Percentiles rank a stretch among this genome's conserved stretches.
Conservation (phyloP, 1,284 basidiomycete species). For the Cronartium quercuum region DNA sequence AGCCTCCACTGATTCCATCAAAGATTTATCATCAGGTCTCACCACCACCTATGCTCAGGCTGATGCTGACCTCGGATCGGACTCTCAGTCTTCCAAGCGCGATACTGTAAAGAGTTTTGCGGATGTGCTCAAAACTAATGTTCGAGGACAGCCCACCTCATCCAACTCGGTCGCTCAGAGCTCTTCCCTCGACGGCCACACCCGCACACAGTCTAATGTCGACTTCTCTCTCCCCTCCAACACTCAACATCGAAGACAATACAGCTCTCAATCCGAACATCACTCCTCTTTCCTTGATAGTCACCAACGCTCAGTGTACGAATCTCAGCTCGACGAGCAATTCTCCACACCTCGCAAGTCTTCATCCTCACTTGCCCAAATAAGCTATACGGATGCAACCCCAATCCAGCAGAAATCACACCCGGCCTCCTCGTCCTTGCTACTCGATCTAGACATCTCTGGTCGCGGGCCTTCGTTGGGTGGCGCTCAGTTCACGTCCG, state of each 20-base stretch:
- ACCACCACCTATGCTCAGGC: neutral
- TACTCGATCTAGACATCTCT: constrained; percentile 15
- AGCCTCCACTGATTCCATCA: neutral
- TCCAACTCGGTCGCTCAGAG: neutral
- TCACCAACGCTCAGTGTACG: no score
- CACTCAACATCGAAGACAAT: neutral
- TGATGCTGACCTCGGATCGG: neutral
- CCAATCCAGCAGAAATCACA: neutral
- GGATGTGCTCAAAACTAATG: neutral
- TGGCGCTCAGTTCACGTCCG: neutral
- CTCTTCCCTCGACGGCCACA: neutral
- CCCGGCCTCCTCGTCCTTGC: neutral
- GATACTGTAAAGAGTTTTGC: neutral
- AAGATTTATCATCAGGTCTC: neutral
- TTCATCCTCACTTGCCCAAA: no score
- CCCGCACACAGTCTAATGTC: neutral
- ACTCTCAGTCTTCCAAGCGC: neutral
- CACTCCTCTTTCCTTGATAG: no score
- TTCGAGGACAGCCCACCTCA: neutral
- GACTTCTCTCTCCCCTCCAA: no score
- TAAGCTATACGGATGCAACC: neutral
- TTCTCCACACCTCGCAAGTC: neutral
- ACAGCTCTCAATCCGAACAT: no score
- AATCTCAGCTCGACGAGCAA: neutral
- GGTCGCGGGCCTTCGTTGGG: constrained; percentile 4